phyloP scores from a whole-genome alignment of 2,329 filamentous ascomycete species.

The Aaosphaeria arxii region DNA sequence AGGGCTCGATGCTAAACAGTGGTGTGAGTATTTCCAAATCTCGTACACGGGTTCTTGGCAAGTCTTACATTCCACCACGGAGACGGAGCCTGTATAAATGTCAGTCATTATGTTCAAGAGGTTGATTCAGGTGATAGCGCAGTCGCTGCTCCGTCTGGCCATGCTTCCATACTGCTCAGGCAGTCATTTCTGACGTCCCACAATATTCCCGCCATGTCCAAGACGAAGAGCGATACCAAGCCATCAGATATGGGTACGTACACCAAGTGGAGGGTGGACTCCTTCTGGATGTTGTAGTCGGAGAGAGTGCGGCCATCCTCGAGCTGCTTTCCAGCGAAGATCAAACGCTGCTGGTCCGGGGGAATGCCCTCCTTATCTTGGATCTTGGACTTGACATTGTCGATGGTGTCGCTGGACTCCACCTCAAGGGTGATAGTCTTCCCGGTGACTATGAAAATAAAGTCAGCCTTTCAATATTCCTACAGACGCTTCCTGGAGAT shows the following conservation, averaged over 20 bases:
- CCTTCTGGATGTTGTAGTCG: conserved; percentile 99
- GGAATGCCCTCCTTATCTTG: conserved; percentile 99
- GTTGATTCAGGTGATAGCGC: too few species aligned
- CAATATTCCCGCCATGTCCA: too few species aligned
- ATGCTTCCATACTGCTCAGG: too few species aligned
- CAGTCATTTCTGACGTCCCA: too few species aligned
- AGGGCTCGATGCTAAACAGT: conserved; percentile 63
- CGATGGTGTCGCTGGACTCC: conserved; percentile 96
- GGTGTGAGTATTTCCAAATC: conserved; percentile 37
- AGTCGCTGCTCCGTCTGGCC: too few species aligned
- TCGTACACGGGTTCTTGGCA: too few species aligned
- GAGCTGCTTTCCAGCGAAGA: conserved; percentile 98
- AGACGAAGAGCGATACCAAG: too few species aligned
- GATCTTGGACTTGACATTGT: conserved; percentile 99
- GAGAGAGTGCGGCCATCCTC: conserved; percentile 95
- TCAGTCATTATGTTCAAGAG: too few species aligned
- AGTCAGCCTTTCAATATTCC: neutral
- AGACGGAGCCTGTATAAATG: conserved; percentile 66
- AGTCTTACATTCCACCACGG: conserved; percentile 82
- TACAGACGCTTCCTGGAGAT: too few species aligned
- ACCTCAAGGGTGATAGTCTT: conserved; percentile 99
- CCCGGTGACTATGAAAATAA: conserved; percentile 60
- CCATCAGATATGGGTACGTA: too few species aligned
- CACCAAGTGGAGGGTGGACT: conserved; percentile 97
- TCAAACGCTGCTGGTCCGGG: conserved; percentile 96